These are phyloP conservation scores for Yueomyces sinensis DNA, from an alignment of 805 yeast species.

Conservation along the genomic window DNA sequence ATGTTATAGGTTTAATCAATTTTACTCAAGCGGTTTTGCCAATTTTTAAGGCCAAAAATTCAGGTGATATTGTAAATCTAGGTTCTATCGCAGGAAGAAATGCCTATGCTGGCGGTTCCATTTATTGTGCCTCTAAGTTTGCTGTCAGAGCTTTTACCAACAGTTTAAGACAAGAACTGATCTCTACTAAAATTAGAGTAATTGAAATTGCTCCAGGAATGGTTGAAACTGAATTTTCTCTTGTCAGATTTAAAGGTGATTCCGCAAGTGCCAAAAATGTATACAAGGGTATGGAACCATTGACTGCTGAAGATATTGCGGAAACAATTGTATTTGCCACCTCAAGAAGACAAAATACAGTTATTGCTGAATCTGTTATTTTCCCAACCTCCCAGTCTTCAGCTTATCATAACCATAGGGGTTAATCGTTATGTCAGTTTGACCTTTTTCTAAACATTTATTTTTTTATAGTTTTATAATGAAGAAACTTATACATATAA, in stretches of 20 bases:
- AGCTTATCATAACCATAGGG: slow-evolving; percentile 46
- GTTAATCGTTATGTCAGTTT: too few species aligned
- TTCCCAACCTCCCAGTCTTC: slow-evolving; percentile 82
- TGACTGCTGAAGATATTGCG: slow-evolving; percentile 46
- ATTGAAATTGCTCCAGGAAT: slow-evolving; percentile 59
- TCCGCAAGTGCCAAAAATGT: slow-evolving; percentile 38
- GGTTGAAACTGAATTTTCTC: slow-evolving; percentile 55
- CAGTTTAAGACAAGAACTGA: slow-evolving; percentile 60
- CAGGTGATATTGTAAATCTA: slow-evolving; percentile 61
- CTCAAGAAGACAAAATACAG: slow-evolving; percentile 45
- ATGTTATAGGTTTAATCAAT: slow-evolving; percentile 74
- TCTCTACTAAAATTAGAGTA: slow-evolving; percentile 54
- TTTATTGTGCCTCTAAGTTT: slow-evolving; percentile 65
- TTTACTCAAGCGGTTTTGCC: slow-evolving; percentile 72
- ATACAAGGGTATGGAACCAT: slow-evolving; percentile 42
- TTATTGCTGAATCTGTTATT: slow-evolving; percentile 61
- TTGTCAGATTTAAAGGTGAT: slow-evolving; percentile 49
- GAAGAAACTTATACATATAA: too few species aligned
- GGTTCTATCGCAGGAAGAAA: slow-evolving; percentile 76
- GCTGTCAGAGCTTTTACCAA: slow-evolving; percentile 62
- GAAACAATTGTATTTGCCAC: slow-evolving; percentile 46
- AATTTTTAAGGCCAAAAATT: slow-evolving; percentile 52
- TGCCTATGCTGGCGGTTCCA: slow-evolving; percentile 67
- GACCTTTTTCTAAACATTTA: too few species aligned
- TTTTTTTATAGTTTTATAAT: too few species aligned